These are phyloP conservation scores for Juglanconis sp. DNA, from an alignment of 2,329 filamentous ascomycete species.

Conservation along the genomic window DNA sequence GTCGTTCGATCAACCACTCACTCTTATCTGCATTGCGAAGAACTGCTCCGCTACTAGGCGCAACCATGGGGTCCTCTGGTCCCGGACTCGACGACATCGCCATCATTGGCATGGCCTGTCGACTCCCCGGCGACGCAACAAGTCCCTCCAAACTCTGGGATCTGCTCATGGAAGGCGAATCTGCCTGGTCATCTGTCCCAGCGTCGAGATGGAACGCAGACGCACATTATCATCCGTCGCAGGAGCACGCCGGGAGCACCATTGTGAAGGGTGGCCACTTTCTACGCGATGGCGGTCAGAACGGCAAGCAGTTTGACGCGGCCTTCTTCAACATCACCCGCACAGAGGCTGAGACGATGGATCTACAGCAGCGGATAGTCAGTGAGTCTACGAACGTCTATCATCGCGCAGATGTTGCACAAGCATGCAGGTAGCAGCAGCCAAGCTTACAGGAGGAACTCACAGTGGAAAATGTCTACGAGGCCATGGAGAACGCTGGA, in stretches of 20 bases:
- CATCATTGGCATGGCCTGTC: constrained; percentile 27
- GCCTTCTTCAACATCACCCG: constrained; percentile 15
- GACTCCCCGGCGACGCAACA: constrained; percentile 34
- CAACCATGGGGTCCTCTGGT: constrained; percentile 7
- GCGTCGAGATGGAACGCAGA: constrained; percentile 9
- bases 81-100: constrained; percentile 1
- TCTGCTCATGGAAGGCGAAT: constrained; percentile 9
- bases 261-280: constrained; percentile 12
- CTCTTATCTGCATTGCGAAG: neutral
- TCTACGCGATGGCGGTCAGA: constrained; percentile 11
- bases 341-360: constrained; percentile 12
- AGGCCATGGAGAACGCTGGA: constrained; percentile 14
- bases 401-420: neutral
- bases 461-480: constrained; percentile 13
- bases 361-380: constrained; percentile 10
- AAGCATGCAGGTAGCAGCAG: neutral
- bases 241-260: constrained; percentile 5
- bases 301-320: constrained; percentile 13
- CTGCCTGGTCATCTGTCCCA: constrained; percentile 8
- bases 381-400: constrained; percentile 2
- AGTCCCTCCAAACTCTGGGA: constrained; percentile 35
- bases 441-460: constrained; percentile 2
- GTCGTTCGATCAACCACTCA: constrained; percentile 4
- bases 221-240: constrained; percentile 8
- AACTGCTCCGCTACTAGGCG: neutral